Evolutionary conservation across 495 filamentous ascomycete species (phyloP), one percentile per base, ranked within the genome.

Genomic region (Bombardia bombarda): DNA sequence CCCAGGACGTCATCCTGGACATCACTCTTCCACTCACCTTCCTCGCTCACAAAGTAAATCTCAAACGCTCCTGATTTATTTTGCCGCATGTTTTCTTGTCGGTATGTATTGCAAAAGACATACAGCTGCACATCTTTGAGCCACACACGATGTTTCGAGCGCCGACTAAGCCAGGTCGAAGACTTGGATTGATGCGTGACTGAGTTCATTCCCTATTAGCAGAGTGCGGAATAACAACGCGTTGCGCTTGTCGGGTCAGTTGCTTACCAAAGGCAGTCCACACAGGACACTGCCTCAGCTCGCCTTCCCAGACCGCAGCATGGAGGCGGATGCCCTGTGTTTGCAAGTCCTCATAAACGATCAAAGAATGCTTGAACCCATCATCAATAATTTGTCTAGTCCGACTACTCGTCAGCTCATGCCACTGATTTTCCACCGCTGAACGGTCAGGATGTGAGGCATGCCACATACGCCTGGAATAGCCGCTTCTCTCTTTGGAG

Each of bases 361-460:
- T 79, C 20, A 94, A 63, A 1, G 74, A 80, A 53, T 90, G 87
- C 14, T 75, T 66, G 46, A 73, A 86, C 5, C 67, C 68, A 49
- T 86, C 83, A 38, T 92, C 84, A 26, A 77, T 53, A 19, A 92
- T 90, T 63, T 74, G 69, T 24, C 86, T 90, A 38, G 13, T 16
- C 9, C 26, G n/a, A 14, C 2, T 12, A 23, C 5, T 14, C 13
- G n/a, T 40, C 3, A 33, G 40, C 5, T 17, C 17, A 28, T 14
- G 22, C 10, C 22, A 25, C 5, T 17, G 16, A 32, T 32, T 5
- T 0, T 24, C 3, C n/a, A 32, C 22, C 5, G 18, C 12, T 12
- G 10, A 25, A 16, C 16, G 25, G 20, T 5, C 3, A 17, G 38
- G 13, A n/a, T 28, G 13, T 14, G 13, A 17, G 12, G 17, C 12